Evolutionary conservation across 176 grass and related monocot genomes (phyloP).

Genomic region (Panicum miliaceum): DNA sequence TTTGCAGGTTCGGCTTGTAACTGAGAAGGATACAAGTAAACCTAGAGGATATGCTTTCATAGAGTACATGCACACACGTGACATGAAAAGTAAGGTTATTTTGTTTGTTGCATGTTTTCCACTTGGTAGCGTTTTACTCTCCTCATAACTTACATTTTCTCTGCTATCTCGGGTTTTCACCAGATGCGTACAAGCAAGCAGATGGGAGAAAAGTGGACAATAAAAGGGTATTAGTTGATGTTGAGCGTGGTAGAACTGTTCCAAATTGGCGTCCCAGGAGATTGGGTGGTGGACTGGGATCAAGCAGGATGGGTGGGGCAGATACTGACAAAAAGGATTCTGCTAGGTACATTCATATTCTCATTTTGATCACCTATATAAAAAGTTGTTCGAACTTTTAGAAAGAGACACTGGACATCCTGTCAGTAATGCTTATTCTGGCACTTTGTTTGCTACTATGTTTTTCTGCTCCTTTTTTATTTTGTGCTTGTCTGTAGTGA

Average conservation of each 20-base stretch:
- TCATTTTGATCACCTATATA: slow-evolving; percentile 24
- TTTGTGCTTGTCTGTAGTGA: slow-evolving; percentile 18
- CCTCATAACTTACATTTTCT: slow-evolving; percentile 12
- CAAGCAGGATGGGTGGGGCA: slow-evolving; percentile 79
- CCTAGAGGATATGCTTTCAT: slow-evolving; percentile 97
- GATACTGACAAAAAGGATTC: slow-evolving; percentile 51
- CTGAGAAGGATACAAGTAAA: slow-evolving; percentile 73
- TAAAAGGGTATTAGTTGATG: slow-evolving; percentile 80
- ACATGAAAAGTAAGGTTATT: slow-evolving; percentile 87
- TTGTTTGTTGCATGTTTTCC: neutral
- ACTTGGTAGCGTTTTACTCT: slow-evolving; percentile 7
- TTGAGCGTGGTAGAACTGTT: slow-evolving; percentile 97
- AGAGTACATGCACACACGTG: slow-evolving; percentile 82
- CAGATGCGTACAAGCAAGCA: slow-evolving; percentile 93
- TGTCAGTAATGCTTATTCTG: slow-evolving; percentile 1
- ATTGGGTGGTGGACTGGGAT: slow-evolving; percentile 96
- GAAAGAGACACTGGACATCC: neutral
- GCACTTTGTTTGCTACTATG: neutral
- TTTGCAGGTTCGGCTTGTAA: slow-evolving; percentile 80
- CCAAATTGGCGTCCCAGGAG: slow-evolving; percentile 93
- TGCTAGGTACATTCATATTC: slow-evolving; percentile 21
- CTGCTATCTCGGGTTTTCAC: too few relatives aligned
- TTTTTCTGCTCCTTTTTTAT: neutral
- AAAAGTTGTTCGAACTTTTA: neutral
- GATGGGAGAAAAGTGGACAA: slow-evolving; percentile 86